Evolutionary conservation across 139 green algal species (phyloP).

Genomic region (Marvania coccoides): DNA sequence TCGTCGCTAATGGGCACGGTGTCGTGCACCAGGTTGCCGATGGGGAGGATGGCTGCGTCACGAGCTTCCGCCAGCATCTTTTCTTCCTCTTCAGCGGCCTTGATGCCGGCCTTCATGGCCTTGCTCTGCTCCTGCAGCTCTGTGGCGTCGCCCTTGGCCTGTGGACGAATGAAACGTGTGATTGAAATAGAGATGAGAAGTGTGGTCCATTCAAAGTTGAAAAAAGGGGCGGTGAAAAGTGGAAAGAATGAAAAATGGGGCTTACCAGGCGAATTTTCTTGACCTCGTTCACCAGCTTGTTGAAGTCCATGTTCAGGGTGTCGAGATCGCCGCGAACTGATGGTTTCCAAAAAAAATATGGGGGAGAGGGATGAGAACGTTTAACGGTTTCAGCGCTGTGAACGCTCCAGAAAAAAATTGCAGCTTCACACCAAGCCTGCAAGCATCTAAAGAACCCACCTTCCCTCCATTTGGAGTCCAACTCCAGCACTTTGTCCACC

Average conservation of each 20-base stretch:
- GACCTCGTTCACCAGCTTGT: constrained; percentile 88
- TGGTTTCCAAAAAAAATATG: not conserved
- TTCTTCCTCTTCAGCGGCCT: constrained; percentile 53
- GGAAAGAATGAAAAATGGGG: not conserved
- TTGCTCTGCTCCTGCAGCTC: constrained; percentile 82
- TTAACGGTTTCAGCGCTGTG: not conserved
- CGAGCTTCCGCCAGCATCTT: constrained; percentile 52
- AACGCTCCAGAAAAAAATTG: not conserved
- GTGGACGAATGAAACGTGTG: constrained; percentile 12
- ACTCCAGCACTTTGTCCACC: constrained; percentile 89
- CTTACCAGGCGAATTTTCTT: constrained; percentile 32
- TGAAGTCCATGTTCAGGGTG: constrained; percentile 84
- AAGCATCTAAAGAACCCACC: constrained; percentile 42
- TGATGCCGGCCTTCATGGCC: constrained; percentile 68
- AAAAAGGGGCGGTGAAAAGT: not conserved
- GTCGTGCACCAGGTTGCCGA: constrained; percentile 98
- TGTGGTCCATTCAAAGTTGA: constrained; percentile 8
- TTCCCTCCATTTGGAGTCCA: constrained; percentile 82
- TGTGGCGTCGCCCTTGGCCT: constrained; percentile 74
- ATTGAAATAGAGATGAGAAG: not conserved
- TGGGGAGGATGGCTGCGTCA: constrained; percentile 65
- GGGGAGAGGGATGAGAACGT: not conserved
- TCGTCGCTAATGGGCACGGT: constrained; percentile 85
- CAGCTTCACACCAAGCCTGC: too few species aligned
- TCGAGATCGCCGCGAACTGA: constrained; percentile 76